Base-by-base conservation (phyloP, 805 yeast genomes). In the Candida sakaeoensis region DNA sequence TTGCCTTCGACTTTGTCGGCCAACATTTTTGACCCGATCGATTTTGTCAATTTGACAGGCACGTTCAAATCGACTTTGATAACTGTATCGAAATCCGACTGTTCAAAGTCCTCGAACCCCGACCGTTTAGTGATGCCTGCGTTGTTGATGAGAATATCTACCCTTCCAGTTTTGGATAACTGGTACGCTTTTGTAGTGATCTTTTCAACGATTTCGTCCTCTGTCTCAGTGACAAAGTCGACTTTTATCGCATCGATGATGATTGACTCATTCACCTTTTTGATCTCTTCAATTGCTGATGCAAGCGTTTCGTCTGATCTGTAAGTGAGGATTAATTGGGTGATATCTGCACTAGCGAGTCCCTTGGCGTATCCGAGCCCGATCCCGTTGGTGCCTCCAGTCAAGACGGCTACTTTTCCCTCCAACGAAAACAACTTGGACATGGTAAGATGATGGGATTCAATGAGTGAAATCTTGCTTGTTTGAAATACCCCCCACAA, bases 1-100 rank as follows among this genome's bases (percentile, higher is more conserved):
- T 63, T 69, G 13, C 77, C 75, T 30, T 55, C 47, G 22, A 49
- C 87, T 95, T 57, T 77, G 68, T 62, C 88, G 91, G 18, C 96
- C 96, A 46, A 79, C 77, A 62, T 88, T 89, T 52, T 79, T 91
- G 53, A 88, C 36, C 96, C 96, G 29, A 82, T 75, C 37, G 74
- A 65, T 66, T 83, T 82, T 45, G 95, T 73, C 42, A 88, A 77
- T 49, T 78, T 79, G 56, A 68, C 47, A 25, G 61, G 52, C 32
- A 72, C 26, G 25, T 58, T 48, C 43, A 70, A 45, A 48, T 72
- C 69, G 37, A 72, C 68, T 41, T 68, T 68, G 13, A 70, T n/a
- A 17, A 72, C 68, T 7, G 51, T 55, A 24, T 63, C 59, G 55
- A 64, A 68, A 23, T 63, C 60, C 8, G 62, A 63, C 17, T 60